These are phyloP conservation scores for Paradendryphiella salina DNA, from an alignment of 2,329 filamentous ascomycete genomes.

Conservation along the genomic window DNA sequence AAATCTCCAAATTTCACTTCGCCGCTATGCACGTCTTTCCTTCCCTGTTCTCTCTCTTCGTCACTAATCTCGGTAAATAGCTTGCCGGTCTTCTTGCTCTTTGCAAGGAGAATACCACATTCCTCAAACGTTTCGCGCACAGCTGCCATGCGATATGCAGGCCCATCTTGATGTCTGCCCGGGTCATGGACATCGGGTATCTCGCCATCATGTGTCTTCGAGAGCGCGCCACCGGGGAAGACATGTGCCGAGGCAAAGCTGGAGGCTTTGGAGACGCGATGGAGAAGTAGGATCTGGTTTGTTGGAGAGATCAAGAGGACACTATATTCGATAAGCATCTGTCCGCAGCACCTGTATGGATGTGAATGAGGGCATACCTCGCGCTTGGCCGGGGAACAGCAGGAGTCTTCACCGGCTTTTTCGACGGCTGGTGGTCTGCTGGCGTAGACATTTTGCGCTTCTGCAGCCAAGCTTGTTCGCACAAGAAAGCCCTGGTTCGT, in stretches of 20 bases:
- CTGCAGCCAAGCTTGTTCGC: not conserved
- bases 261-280: constrained; percentile 77
- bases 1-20: constrained; percentile 69
- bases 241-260: constrained; percentile 93
- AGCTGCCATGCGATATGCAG: constrained; percentile 77
- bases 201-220: constrained; percentile 72
- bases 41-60: constrained; percentile 64
- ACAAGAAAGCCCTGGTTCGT: too few relatives aligned
- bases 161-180: constrained; percentile 69
- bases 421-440: constrained; percentile 37
- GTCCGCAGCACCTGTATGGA: not conserved
- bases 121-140: constrained; percentile 95
- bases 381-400: constrained; percentile 65
- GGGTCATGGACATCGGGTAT: constrained; percentile 56
- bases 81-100: constrained; percentile 53
- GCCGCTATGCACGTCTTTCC: constrained; percentile 69
- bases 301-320: constrained; percentile 81
- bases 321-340: constrained; percentile 50
- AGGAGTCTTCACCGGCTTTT: constrained; percentile 43
- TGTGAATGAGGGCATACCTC: constrained; percentile 50
- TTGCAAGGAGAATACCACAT: constrained; percentile 81
- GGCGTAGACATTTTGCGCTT: constrained; percentile 39
- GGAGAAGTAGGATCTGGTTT: constrained; percentile 86
- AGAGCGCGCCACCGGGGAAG: constrained; percentile 88
- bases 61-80: constrained; percentile 64